Evolutionary conservation across 768 basidiomycete species (phyloP).

Genomic region (Trametes elegans): DNA sequence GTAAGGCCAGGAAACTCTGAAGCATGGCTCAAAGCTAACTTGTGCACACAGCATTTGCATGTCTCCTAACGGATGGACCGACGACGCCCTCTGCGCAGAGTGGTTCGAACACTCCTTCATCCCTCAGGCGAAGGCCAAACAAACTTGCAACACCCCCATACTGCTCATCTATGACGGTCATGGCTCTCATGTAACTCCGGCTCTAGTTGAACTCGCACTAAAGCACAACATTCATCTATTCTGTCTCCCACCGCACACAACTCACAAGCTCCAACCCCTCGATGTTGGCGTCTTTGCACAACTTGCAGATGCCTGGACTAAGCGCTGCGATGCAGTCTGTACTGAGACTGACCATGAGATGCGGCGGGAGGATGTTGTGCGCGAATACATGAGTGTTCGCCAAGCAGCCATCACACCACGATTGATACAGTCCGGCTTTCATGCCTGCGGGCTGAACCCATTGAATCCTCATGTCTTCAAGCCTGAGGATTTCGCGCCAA

Average conservation of each 20-base stretch:
- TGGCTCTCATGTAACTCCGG: constrained; percentile 35
- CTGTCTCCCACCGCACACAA: constrained; percentile 40
- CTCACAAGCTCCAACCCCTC: constrained; percentile 42
- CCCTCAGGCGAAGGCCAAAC: constrained; percentile 32
- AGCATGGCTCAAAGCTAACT: not conserved
- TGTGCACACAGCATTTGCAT: constrained; percentile 28
- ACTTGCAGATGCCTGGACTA: constrained; percentile 30
- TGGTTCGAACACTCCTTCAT: constrained; percentile 43
- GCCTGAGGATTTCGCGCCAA: not conserved
- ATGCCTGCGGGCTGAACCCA: too few species aligned
- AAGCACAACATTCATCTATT: constrained; percentile 33
- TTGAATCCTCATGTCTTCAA: too few species aligned
- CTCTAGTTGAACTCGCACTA: constrained; percentile 29
- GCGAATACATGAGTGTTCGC: not conserved
- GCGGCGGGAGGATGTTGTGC: not conserved
- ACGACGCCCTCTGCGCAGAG: constrained; percentile 32
- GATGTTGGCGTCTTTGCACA: constrained; percentile 41
- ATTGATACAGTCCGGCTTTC: not conserved
- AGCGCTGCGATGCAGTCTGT: not conserved
- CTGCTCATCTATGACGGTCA: constrained; percentile 45
- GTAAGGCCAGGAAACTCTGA: constrained; percentile 9
- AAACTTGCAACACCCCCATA: constrained; percentile 31
- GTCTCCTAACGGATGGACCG: constrained; percentile 43
- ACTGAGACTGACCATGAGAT: not conserved
- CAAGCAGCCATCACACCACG: not conserved